These are phyloP conservation scores for Colletotrichum sp. DNA, from an alignment of 2,329 filamentous ascomycete genomes.

Conservation along the genomic window DNA sequence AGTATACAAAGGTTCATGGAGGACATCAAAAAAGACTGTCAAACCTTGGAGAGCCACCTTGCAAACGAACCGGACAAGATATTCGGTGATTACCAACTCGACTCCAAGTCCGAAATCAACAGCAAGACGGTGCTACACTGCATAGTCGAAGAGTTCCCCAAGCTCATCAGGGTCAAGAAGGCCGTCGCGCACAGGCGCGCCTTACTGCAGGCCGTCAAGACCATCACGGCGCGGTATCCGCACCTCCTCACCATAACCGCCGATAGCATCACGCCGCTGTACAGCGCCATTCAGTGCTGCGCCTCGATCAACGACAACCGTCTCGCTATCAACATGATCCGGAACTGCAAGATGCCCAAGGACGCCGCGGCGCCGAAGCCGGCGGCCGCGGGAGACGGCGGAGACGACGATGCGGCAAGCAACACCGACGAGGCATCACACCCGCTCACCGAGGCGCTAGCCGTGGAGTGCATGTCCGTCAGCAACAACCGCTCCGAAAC, in stretches of 20 bases:
- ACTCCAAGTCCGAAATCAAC: neutral
- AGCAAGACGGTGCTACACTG: neutral
- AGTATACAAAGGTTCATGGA: neutral
- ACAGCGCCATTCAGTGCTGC: neutral
- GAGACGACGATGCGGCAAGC: neutral
- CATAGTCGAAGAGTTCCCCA: neutral
- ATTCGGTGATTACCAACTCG: neutral
- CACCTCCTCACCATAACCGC: neutral
- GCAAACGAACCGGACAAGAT: neutral
- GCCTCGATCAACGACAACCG: neutral
- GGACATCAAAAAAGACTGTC: neutral
- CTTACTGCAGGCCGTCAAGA: neutral
- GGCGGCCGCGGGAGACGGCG: neutral
- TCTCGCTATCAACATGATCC: neutral
- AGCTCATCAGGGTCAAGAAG: neutral
- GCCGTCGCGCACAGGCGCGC: neutral
- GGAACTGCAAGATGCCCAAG: neutral
- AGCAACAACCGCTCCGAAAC: neutral
- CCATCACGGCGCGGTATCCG: neutral
- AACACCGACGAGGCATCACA: neutral
- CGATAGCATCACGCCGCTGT: neutral
- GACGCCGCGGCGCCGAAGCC: neutral
- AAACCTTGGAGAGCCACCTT: neutral
- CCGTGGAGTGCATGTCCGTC: neutral
- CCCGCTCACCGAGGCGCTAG: neutral